Conservation (phyloP, 176 grass and related monocot genomes). For the Phoenix roebelenii region DNA sequence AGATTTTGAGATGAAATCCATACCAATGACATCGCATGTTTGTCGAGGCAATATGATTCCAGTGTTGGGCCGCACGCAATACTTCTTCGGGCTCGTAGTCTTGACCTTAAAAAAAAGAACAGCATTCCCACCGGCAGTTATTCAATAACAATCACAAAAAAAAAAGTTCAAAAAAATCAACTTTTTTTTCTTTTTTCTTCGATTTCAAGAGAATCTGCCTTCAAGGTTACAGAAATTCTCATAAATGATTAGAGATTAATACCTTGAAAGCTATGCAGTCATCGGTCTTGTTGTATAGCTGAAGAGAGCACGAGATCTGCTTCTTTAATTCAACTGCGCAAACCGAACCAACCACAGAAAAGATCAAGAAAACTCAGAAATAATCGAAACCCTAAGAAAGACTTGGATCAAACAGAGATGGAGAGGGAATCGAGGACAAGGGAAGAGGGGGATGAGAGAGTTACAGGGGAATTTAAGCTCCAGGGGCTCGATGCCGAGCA, state of each 20-base stretch:
- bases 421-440: neutral
- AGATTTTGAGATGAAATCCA: constrained; percentile 1
- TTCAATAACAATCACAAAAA: constrained; percentile 3
- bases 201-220: neutral
- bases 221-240: neutral
- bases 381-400: constrained; percentile 16
- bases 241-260: neutral
- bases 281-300: constrained; percentile 59
- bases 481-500: constrained; percentile 49
- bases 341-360: neutral
- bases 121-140: neutral
- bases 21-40: constrained; percentile 68
- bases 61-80: constrained; percentile 61
- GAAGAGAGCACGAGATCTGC: constrained; percentile 75
- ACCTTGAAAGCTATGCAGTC: constrained; percentile 77
- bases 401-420: too few relatives aligned
- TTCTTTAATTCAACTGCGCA: constrained; percentile 71
- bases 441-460: neutral
- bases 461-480: constrained; percentile 45
- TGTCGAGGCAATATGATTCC: constrained; percentile 53
- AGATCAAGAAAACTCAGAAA: constrained; percentile 4
- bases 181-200: neutral
- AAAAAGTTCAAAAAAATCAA: neutral
- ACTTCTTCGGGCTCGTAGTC: constrained; percentile 78
- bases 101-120: constrained; percentile 43